Conservation (phyloP, 2,329 filamentous ascomycete species). For the Colletotrichum spinosum region DNA sequence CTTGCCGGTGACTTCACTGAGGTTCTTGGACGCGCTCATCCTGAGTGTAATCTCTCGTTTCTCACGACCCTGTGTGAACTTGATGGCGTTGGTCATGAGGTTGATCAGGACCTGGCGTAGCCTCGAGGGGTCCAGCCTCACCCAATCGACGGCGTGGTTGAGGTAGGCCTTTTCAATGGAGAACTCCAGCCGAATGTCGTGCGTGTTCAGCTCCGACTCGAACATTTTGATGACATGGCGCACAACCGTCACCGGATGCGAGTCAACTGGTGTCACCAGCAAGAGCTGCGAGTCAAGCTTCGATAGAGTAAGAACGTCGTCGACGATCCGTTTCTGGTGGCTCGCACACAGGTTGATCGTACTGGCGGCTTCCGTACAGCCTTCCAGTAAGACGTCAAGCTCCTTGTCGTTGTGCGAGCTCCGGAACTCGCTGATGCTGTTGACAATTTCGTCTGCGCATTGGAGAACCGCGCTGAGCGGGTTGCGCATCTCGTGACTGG, state of each 20-base stretch:
- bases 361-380: conserved; percentile 79
- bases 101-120: conserved; percentile 83
- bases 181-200: conserved; percentile 78
- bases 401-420: conserved; percentile 49
- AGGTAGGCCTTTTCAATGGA: conserved; percentile 75
- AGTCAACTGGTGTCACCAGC: conserved; percentile 76
- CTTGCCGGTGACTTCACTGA: conserved; percentile 53
- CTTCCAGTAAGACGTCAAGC: conserved; percentile 62
- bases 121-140: conserved; percentile 79
- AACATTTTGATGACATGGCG: conserved; percentile 82
- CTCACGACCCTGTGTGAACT: conserved; percentile 72
- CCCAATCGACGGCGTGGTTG: conserved; percentile 75
- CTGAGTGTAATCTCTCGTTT: conserved; percentile 71
- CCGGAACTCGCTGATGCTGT: conserved; percentile 59
- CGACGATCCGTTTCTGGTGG: conserved; percentile 80
- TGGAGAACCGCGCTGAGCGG: conserved; percentile 80
- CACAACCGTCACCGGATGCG: conserved; percentile 76
- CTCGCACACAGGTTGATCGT: conserved; percentile 84
- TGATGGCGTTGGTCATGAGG: conserved; percentile 76
- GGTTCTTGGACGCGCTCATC: conserved; percentile 70
- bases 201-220: conserved; percentile 77
- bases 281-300: conserved; percentile 79
- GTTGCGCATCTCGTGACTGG: conserved; percentile 82
- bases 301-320: conserved; percentile 74
- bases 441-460: conserved; percentile 78